Evolutionary conservation across 2,329 filamentous ascomycete species (phyloP).

Genomic region (Trichophyton equinum): DNA sequence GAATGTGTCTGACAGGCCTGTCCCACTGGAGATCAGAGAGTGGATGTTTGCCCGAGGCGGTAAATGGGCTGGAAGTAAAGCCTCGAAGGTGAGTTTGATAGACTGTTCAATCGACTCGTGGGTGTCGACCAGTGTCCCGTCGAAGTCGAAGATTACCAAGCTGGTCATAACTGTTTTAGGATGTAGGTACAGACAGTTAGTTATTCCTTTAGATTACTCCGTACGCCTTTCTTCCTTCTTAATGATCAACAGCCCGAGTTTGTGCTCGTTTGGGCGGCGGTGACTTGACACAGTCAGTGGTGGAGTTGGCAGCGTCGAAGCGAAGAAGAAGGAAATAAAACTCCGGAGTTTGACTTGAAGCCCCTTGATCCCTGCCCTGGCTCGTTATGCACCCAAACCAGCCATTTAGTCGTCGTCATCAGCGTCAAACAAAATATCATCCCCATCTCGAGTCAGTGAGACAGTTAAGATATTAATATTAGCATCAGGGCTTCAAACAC

Average conservation of each 20-base stretch:
- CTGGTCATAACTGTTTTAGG: constrained; percentile 5
- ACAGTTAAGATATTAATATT: background rate
- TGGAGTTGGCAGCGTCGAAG: background rate
- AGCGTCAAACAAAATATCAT: background rate
- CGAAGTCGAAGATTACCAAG: constrained; percentile 10
- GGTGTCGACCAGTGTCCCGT: constrained; percentile 11
- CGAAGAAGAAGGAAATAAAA: background rate
- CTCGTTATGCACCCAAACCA: too few relatives aligned
- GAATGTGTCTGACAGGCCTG: constrained; percentile 10
- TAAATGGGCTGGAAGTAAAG: constrained; percentile 5
- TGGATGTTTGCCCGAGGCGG: constrained; percentile 8
- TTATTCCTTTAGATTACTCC: background rate
- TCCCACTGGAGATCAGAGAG: constrained; percentile 7
- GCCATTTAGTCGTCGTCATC: background rate
- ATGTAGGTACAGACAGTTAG: background rate
- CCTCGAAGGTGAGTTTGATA: constrained; percentile 10
- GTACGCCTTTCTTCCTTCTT: background rate
- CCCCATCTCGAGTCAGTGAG: background rate
- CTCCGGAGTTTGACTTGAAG: background rate
- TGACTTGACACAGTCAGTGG: too few relatives aligned
- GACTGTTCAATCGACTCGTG: constrained; percentile 9
- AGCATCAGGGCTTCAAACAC: background rate
- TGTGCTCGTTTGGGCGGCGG: too few relatives aligned
- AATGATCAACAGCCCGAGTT: background rate
- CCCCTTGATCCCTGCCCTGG: background rate